Base-by-base conservation (phyloP, 495 filamentous ascomycete genomes). In the Talaromyces wortmannii region DNA sequence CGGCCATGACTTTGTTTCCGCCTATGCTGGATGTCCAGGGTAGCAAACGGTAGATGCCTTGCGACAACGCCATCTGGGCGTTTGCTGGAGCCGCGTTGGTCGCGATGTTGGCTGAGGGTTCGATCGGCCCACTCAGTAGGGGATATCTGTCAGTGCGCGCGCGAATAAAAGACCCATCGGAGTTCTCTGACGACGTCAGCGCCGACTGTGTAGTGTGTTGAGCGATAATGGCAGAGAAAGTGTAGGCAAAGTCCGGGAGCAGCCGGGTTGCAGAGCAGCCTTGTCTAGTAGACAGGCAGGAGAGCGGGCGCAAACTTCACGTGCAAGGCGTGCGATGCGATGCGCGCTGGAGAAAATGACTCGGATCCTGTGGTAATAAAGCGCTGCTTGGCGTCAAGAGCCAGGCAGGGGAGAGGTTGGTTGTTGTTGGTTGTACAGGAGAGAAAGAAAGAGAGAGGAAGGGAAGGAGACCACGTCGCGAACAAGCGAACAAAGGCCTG, bases 41-140 rank as follows among this genome's bases (percentile, higher is more conserved):
- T 33, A 78, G 65, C 57, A 79, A 66, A 50, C 76, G 71, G 68
- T 80, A 82, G 81, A 84, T 83, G 78, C 78, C 77, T 80, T 78
- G 73, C 67, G 73, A 78, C 43, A 53, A 23, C 40, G 52, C 52
- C 52, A 53, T 53, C 43, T 53, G 42, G 49, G 16, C 0, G 52
- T 23, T 29, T 40, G 48, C 23, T 36, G 18, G 36, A 31, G 31
- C 16, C 48, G 48, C 23, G 18, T 32, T n/a, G 10, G 18, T 32
- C 23, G n/a, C 13, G 18, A 31, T 48, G 15, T 29, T 30, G 46
- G 31, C 13, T 48, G 29, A 44, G 42, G 42, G 23, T 23, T 23
- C 23, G 23, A 23, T 23, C 23, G 23, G 23, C 23, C 23, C 23
- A 23, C 23, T 23, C 23, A 23, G 23, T 23, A 23, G 23, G 2